Evolutionary conservation across 2,329 filamentous ascomycete genomes (phyloP), one percentile per base, ranked within the genome.

Genomic region (Trichophyton simii): DNA sequence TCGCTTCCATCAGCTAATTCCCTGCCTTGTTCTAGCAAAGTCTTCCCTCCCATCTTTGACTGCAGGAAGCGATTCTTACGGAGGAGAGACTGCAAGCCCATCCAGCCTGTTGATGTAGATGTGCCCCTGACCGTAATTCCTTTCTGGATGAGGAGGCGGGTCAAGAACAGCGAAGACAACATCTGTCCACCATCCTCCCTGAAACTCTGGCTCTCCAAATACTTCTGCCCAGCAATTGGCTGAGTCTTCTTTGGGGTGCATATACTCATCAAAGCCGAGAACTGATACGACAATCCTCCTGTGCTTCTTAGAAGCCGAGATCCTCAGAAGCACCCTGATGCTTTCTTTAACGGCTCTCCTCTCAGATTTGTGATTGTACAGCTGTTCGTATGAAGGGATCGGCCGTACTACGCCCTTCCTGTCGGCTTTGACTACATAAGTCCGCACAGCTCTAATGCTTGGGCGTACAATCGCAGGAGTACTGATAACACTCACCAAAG

Each of bases 251-350:
- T 76, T 76, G 8, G 84, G 84, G 67, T 86, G 85, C 0, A 67
- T 67, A 67, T 84, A 86, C 0, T 80, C 83, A 3, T 84, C 85
- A 65, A 84, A 87, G 0, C 84, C 85, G 60, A 87, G 68, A 0
- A 85, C 84, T 0, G 84, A 84, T 0, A 87, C 74, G 1, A 87
- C 82, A 1, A 64, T 28, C 31, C 60, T 59, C 41, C 63, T 52
- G 34, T 64, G 55, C 3, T 31, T 28, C 18, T 63, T 63, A 42
- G 36, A 61, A 4, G 57, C 61, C 15, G 63, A 28, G n/a, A 64
- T 46, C 11, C 61, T 46, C 3, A 64, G 55, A 44, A 64, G 58
- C 46, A 58, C 7, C 9, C 61, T 44, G 59, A 64, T 61, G 22
- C 61, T 64, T 20, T 57, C 44, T 57, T 63, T 64, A 55, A 61